Evolutionary conservation across 139 green algal species (phyloP).

Genomic region (Astrephomene gubernaculifera): DNA sequence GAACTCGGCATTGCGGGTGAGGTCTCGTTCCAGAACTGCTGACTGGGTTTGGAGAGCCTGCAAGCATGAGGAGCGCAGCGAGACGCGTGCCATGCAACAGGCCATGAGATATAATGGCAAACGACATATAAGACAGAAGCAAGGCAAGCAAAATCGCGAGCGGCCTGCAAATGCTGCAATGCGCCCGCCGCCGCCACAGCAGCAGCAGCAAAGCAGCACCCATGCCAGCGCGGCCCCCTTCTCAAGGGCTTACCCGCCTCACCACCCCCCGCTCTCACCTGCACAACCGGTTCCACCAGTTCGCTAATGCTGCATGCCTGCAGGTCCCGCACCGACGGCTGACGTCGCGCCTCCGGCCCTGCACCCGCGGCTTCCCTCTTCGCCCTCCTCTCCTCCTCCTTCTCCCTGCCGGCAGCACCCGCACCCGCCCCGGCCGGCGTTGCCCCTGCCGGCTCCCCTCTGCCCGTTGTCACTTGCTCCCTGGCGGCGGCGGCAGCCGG

Average conservation of each 20-base stretch:
- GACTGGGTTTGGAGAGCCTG: slow-evolving; percentile 11
- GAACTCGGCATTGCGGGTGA: neutral
- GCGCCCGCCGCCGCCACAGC: no score
- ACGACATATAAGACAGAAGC: no score
- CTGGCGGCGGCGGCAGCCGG: no score
- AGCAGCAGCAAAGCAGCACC: no score
- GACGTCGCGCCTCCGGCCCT: neutral
- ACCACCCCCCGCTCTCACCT: neutral
- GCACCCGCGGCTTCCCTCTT: neutral
- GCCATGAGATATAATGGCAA: no score
- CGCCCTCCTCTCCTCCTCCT: neutral
- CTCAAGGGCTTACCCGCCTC: no score
- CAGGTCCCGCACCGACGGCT: neutral
- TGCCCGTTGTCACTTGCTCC: no score
- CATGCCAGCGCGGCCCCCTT: no score
- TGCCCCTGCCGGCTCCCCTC: neutral
- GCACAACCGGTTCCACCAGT: neutral
- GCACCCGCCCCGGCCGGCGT: neutral
- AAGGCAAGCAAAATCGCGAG: no score
- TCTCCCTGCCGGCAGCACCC: neutral
- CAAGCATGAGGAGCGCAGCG: no score
- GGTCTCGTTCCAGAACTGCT: neutral
- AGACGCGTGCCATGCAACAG: no score
- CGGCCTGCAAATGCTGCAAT: no score
- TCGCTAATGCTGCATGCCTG: neutral